phyloP scores from a whole-genome alignment of 129 eudicot genomes.

The Flaveria robusta region DNA sequence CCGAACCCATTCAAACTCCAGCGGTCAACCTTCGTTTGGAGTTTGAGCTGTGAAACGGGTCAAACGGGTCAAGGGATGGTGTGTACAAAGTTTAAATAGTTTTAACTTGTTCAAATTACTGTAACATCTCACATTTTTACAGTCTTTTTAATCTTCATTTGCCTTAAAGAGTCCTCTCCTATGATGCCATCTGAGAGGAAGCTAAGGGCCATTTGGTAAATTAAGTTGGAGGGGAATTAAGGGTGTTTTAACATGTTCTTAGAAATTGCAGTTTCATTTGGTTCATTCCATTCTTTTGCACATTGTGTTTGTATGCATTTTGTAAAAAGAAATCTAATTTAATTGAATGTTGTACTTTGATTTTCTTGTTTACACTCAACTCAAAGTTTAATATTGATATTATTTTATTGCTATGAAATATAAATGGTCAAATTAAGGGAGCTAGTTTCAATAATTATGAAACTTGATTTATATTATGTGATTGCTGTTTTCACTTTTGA shows the following conservation, averaged over 20 bases:
- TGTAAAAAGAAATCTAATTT: slow-evolving; percentile 23
- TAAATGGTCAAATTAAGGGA: too few species aligned
- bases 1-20: slow-evolving; percentile 42
- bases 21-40: slow-evolving; percentile 36
- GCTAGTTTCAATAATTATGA: too few species aligned
- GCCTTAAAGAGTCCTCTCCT: slow-evolving; percentile 28
- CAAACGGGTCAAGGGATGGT: slow-evolving; percentile 13
- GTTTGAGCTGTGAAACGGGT: slow-evolving; percentile 31
- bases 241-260: slow-evolving; percentile 32
- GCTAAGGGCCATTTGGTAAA: neutral
- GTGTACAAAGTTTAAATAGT: slow-evolving; percentile 47
- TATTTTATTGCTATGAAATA: too few species aligned
- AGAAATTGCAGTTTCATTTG: slow-evolving; percentile 16
- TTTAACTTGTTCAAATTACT: slow-evolving; percentile 34
- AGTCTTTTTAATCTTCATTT: slow-evolving; percentile 33
- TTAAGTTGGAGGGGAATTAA: slow-evolving; percentile 25
- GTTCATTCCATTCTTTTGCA: slow-evolving; percentile 32
- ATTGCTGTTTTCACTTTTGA: too few species aligned
- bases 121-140: slow-evolving; percentile 31
- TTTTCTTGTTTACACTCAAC: slow-evolving; percentile 4
- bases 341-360: slow-evolving; percentile 14
- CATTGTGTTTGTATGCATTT: slow-evolving; percentile 31
- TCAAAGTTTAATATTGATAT: too few species aligned
- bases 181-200: neutral
- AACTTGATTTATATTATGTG: too few species aligned